Base-by-base conservation (phyloP, 768 basidiomycete genomes). In the Myochromella boudieri region DNA sequence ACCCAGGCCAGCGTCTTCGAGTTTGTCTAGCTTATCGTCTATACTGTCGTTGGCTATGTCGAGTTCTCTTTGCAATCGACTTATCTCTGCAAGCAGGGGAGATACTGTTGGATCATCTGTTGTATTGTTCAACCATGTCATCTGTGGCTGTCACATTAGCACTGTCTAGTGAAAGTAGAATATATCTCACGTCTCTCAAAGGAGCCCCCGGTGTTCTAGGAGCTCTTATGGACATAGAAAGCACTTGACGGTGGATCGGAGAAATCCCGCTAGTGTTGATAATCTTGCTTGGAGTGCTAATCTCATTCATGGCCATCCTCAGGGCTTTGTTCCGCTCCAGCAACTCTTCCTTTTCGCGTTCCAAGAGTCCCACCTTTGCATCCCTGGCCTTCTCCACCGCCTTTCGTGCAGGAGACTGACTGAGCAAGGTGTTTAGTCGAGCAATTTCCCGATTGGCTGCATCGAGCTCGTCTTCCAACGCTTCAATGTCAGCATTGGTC, bases 21-120 rank as follows among this genome's bases (percentile, higher is more conserved):
- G 81, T 42, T 85, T 82, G 60, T 91, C 90, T 12, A 95, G 74
- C 62, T 94, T 93, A 59, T 91, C 85, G 55, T 95, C 93, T 44
- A 95, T 88, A 55, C 80, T 86, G 27, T 86, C 83, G 60, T 95
- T 92, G 8, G 91, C 91, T 2, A 61, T 74, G 52, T 87, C 85
- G 21, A 94, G 82, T 54, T 93, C 85, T 14, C 70, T 71, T 56
- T 92, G 85, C 28, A 94, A 69, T 18, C 85, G 78, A 41, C 71
- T 74, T 40, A 93, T 87, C 62, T 93, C 87, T 1, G 74, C 67
- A n/a, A 91, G 61, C 14, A 90, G 64, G 25, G 87, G 86, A 3
- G 84, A 71, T 2, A 78, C 65, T 10, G 78, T 72, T 4, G 75
- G 72, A 49, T 87, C 85, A 3, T 71, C 63, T 5, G 74, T 70